A percentile compares a stretch with the other conserved stretches of the same genome.
These are phyloP conservation scores for Rhizophagus clarus DNA, from an alignment of 192 early-diverging fungal genomes.

Conservation along the genomic window DNA sequence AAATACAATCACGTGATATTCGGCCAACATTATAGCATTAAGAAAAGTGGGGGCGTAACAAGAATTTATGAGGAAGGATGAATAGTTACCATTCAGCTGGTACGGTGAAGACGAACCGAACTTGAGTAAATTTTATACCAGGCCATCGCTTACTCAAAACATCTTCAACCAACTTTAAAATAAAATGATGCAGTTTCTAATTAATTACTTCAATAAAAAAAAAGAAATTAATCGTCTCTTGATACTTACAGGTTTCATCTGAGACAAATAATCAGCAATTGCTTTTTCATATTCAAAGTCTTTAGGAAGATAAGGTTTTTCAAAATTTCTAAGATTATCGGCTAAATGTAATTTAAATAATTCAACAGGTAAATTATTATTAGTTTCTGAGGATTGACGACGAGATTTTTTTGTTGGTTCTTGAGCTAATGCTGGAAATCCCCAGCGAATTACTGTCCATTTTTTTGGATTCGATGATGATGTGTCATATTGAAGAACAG, in stretches of 20 bases:
- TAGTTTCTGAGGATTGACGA: background rate
- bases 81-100: constrained; percentile 12
- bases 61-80: too few relatives aligned
- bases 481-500: constrained; percentile 22
- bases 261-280: constrained; percentile 1
- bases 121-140: background rate
- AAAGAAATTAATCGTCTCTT: background rate
- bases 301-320: background rate
- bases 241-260: constrained; percentile 3
- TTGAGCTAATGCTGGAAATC: background rate
- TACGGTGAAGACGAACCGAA: constrained; percentile 3
- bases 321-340: background rate
- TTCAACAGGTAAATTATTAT: background rate
- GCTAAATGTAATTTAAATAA: constrained; percentile 17
- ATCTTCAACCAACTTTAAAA: background rate
- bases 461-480: background rate
- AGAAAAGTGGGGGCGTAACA: too few relatives aligned
- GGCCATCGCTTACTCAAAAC: background rate
- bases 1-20: too few relatives aligned
- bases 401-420: background rate
- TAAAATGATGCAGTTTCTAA: background rate
- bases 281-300: constrained; percentile 7
- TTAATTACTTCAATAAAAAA: background rate
- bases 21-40: too few relatives aligned
- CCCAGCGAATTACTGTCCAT: background rate